These are phyloP conservation scores for Penicillium sp. DNA, from an alignment of 2,329 filamentous ascomycete species.

Conservation along the genomic window DNA sequence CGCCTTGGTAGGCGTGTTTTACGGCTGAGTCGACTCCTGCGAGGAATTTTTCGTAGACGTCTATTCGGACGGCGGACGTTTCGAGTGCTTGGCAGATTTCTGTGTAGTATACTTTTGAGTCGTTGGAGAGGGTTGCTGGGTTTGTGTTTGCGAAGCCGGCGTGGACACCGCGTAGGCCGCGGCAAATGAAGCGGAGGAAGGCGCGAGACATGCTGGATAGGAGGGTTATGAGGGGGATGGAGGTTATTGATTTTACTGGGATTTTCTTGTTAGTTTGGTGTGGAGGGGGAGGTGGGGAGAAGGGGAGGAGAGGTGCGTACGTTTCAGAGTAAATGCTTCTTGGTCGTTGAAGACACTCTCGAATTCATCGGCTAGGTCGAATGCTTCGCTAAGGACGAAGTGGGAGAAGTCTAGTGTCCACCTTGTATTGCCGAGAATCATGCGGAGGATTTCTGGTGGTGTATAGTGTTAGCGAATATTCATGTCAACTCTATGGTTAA, in stretches of 20 bases:
- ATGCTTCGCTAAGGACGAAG: conserved; percentile 60
- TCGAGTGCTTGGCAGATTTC: conserved; percentile 59
- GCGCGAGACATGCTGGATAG: conserved; percentile 75
- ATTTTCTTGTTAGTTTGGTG: conserved; percentile 8
- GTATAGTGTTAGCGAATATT: conserved; percentile 10
- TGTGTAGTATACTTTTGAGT: conserved; percentile 50
- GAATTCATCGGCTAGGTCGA: conserved; percentile 48
- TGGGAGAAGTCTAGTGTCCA: conserved; percentile 74
- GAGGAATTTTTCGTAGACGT: conserved; percentile 67
- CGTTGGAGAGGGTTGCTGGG: conserved; percentile 44
- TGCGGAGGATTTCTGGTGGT: conserved; percentile 70
- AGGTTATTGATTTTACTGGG: conserved; percentile 42
- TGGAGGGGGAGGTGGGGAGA: background rate
- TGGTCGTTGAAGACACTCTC: conserved; percentile 37
- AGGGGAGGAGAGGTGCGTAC: conserved; percentile 22
- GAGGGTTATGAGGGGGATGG: conserved; percentile 58
- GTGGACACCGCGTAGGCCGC: conserved; percentile 63
- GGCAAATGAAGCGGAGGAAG: conserved; percentile 71
- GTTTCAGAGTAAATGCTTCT: conserved; percentile 42
- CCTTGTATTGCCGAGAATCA: conserved; percentile 73
- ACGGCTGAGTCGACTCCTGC: conserved; percentile 70
- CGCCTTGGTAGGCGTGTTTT: conserved; percentile 58
- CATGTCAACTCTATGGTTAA: background rate
- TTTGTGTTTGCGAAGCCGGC: conserved; percentile 43
- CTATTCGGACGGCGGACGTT: conserved; percentile 61